Conservation (phyloP, 371 early-diverging fungal genomes). For the Nosema bombycis region DNA sequence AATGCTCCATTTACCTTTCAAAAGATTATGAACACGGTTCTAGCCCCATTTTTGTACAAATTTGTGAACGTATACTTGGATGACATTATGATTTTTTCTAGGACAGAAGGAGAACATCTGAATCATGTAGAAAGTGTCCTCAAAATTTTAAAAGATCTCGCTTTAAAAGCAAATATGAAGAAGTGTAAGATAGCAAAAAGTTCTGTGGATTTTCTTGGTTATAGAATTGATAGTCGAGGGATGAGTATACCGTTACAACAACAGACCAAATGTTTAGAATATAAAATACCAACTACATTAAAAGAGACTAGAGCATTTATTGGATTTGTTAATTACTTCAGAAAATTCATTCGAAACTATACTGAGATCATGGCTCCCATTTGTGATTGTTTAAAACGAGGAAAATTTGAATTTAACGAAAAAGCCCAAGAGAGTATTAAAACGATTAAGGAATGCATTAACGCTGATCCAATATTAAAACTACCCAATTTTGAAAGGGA, state of each 20-base stretch:
- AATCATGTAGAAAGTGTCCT: slow-evolving; percentile 13
- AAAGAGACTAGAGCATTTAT: slow-evolving; percentile 9
- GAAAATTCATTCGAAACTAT: slow-evolving; percentile 1
- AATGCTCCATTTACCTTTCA: slow-evolving; percentile 51
- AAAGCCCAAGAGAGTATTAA: too few species aligned
- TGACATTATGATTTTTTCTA: slow-evolving; percentile 28
- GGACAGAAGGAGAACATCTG: slow-evolving; percentile 11
- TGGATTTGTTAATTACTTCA: slow-evolving; percentile 18
- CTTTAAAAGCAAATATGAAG: not conserved
- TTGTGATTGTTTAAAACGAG: not conserved
- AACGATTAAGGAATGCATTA: too few species aligned
- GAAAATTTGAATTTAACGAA: too few species aligned
- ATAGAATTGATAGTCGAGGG: not conserved
- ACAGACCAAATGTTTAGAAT: slow-evolving; percentile 32
- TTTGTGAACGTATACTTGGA: slow-evolving; percentile 28
- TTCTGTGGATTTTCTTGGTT: slow-evolving; percentile 42
- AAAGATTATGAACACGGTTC: slow-evolving; percentile 41
- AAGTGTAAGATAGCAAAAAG: slow-evolving; percentile 17
- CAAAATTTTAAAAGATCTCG: not conserved
- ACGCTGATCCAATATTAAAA: not conserved
- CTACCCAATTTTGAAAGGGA: slow-evolving; percentile 35
- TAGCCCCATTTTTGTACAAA: not conserved
- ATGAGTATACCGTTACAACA: not conserved
- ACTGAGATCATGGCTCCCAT: not conserved
- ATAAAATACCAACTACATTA: slow-evolving; percentile 17